phyloP scores from a whole-genome alignment of 2,329 filamentous ascomycete species.

The Aspergillus proliferans region DNA sequence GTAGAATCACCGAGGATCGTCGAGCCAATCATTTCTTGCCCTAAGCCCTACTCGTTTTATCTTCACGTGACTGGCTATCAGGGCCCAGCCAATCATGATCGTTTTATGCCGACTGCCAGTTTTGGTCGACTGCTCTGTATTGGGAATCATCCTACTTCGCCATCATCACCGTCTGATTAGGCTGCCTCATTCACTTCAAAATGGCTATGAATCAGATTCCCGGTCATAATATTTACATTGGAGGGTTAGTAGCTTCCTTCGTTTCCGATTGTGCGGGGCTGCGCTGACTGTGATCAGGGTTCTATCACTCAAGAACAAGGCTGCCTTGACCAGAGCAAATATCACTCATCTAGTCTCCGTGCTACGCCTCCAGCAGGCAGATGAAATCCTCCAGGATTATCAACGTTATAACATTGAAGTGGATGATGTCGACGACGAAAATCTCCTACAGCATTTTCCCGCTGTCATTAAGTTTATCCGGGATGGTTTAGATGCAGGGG shows the following conservation, averaged over 20 bases:
- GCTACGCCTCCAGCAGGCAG: slow-evolving; percentile 55
- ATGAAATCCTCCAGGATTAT: slow-evolving; percentile 55
- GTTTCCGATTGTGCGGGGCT: not conserved
- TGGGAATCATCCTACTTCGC: not conserved
- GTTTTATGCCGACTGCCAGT: not conserved
- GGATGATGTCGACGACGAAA: slow-evolving; percentile 84
- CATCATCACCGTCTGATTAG: not conserved
- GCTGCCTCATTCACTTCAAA: not conserved
- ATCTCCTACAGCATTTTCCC: slow-evolving; percentile 75
- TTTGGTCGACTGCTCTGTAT: not conserved
- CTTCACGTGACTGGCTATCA: not conserved
- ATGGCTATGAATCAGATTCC: slow-evolving; percentile 58
- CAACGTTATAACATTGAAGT: slow-evolving; percentile 74
- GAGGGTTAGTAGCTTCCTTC: slow-evolving; percentile 53
- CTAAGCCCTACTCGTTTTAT: not conserved
- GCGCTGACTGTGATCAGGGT: slow-evolving; percentile 50
- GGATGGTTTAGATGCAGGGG: slow-evolving; percentile 58
- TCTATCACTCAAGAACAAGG: slow-evolving; percentile 67
- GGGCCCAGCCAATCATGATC: not conserved
- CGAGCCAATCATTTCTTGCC: not conserved
- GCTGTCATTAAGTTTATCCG: slow-evolving; percentile 77
- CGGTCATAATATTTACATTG: slow-evolving; percentile 68
- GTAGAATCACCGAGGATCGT: too few species aligned
- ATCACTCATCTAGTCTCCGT: slow-evolving; percentile 93
- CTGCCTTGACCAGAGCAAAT: slow-evolving; percentile 62